Evolutionary conservation across 2,329 filamentous ascomycete genomes (phyloP).

Genomic region (Aspergillus eucalypticola): DNA sequence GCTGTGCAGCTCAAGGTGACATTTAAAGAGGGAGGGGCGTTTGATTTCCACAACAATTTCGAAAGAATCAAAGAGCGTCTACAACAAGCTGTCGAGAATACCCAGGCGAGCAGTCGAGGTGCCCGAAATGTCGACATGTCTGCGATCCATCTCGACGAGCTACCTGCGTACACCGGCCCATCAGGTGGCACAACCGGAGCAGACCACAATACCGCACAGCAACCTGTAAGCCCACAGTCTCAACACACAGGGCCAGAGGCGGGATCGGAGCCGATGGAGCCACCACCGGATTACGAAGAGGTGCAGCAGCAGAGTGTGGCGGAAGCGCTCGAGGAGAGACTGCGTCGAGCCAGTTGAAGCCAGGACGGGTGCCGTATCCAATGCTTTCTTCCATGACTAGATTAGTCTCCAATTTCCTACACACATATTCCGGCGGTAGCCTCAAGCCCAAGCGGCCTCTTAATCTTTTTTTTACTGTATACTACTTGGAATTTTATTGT

Average conservation of each 20-base stretch:
- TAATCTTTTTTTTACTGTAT: conserved; percentile 20
- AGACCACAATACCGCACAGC: conserved; percentile 5
- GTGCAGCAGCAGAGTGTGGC: conserved; percentile 79
- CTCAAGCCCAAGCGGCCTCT: background rate
- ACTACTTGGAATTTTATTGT: conserved; percentile 6
- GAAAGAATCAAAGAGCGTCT: conserved; percentile 82
- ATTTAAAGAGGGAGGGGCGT: conserved; percentile 94
- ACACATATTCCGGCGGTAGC: background rate
- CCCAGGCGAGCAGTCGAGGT: conserved; percentile 42
- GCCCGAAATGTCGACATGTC: conserved; percentile 57
- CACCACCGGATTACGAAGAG: conserved; percentile 89
- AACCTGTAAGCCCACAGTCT: conserved; percentile 16
- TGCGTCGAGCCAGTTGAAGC: conserved; percentile 33
- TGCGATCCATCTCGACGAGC: conserved; percentile 75
- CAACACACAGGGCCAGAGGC: conserved; percentile 26
- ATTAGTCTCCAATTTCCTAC: background rate
- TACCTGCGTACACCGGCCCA: conserved; percentile 80
- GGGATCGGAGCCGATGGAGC: conserved; percentile 61
- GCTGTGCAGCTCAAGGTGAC: conserved; percentile 79
- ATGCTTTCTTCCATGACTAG: background rate
- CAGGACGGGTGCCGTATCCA: background rate
- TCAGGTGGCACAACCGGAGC: conserved; percentile 33
- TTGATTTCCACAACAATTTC: conserved; percentile 81
- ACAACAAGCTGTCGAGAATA: conserved; percentile 70
- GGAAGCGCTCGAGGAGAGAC: conserved; percentile 67